Base-by-base conservation (phyloP, 495 filamentous ascomycete genomes). In the Tuber borchii region DNA sequence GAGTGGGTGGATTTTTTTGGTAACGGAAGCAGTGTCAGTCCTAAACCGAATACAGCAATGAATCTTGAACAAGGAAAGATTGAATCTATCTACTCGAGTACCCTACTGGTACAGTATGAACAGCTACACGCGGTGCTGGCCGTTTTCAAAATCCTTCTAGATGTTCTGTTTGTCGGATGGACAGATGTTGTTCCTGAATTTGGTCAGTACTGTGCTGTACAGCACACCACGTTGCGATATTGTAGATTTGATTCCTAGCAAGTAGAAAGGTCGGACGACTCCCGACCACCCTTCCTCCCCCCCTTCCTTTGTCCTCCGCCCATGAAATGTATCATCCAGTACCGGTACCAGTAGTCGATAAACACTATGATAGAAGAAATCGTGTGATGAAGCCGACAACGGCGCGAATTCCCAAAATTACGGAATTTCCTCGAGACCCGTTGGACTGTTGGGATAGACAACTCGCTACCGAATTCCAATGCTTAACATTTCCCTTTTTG, bases 391-490 rank as follows among this genome's bases (percentile, higher is more conserved):
- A 65, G 17, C 56, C 26, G 26, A 5, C 56, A 6, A 34, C 26
- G 14, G 56, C 4, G 1, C 56, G 16, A 34, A 26, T 65, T 65
- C 12, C 14, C 17, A 65, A 65, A 65, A 65, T 31, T 65, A 65
- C 56, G 19, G 26, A 65, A 65, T 34, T 16, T 34, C 56, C 56
- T 34, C 31, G 26, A 65, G 56, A 4, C 56, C 34, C 17, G 26
- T 31, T 34, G 8, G 56, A 34, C 26, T 65, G 12, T 10, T 31
- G 14, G 5, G 26, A 17, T 17, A n/a, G 56, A 48, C 74, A 71
- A 56, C 76, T 73, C 76, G 77, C 78, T 79, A 79, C 78, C 73
- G 75, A 71, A 73, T 72, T 73, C 76, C 37, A n/a, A 70, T 71
- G 42, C 45, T 72, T 46, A 16, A 42, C 43, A 51, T 51, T 56